Evolutionary conservation across 2,329 filamentous ascomycete genomes (phyloP).

Genomic region (Cryphonectria nitschkei): DNA sequence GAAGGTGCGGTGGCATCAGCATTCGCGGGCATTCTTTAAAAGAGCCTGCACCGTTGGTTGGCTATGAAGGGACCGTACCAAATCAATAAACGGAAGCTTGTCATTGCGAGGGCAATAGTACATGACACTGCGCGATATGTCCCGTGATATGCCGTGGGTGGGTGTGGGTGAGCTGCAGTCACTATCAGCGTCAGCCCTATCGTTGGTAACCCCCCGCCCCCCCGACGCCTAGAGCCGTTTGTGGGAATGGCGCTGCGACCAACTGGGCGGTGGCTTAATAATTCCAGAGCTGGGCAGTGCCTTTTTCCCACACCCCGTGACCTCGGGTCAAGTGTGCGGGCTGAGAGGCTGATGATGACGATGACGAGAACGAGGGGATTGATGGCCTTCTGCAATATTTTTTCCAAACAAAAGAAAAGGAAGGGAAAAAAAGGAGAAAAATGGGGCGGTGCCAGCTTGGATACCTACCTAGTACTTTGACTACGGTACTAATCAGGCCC

Average conservation of each 20-base stretch:
- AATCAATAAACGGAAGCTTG: not conserved
- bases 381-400: no score
- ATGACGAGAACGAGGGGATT: no score
- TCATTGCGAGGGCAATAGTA: not conserved
- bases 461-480: not conserved
- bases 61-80: not conserved
- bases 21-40: conserved; percentile 9
- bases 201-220: no score
- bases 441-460: not conserved
- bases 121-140: not conserved
- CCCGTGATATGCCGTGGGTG: not conserved
- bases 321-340: not conserved
- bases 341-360: not conserved
- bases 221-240: not conserved
- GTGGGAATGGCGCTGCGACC: not conserved
- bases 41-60: conserved; percentile 12
- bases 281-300: not conserved
- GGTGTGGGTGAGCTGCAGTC: not conserved
- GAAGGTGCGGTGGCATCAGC: conserved; percentile 11
- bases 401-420: no score
- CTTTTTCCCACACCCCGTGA: no score
- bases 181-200: not conserved
- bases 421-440: no score
- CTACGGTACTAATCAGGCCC: not conserved
- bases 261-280: not conserved